Evolutionary conservation across 352 stramenopile genomes (phyloP), one percentile per base, ranked within the genome.

Genomic region (Globisporangium iwayamae): DNA sequence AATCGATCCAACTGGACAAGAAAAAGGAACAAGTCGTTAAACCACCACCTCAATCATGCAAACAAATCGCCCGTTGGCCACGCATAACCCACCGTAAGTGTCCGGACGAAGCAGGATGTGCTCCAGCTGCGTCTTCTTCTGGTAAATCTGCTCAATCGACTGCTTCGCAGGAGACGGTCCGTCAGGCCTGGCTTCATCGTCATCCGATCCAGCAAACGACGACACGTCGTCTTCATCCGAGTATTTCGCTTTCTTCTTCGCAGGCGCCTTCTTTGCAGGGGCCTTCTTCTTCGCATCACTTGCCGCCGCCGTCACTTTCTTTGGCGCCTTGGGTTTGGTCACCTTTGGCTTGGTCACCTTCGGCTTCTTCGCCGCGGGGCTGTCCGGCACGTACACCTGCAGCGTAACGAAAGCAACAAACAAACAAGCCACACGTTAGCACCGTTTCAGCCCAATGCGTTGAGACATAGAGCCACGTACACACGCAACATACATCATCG

Each of bases 61-160:
- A 25, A 1, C 9, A 58, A 43, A 20, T 0, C 43, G 10, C 2
- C 5, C 16, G 16, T 9, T 20, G 32, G 34, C 20, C 7, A 28
- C 1, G 13, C 14, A 48, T n/a, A 25, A 82, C 85, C 57, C 74
- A 96, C 91, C 97, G 68, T 99, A 99, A 51, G 98, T 99, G 69
- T 98, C 96, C 3, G 97, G 97, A 63, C 96, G 94, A 56, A 98
- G 84, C 56, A 99, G 72, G 63, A 99, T 98, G 81, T 99, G 97
- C 75, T 99, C 93, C 28, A 98, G 69, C 68, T 98, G 97, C 59
- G 96, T 98, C 75, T 99, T 98, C 78, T 99, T 99, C 78, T 98
- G 94, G 74, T 99, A 99, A 52, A 96, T 98, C 71, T 96, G 83
- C 65, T 96, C 87, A 25, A 96, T 89, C 60, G 81, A 85, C 65